Evolutionary conservation across 1,284 basidiomycete genomes (phyloP).

Genomic region (Ustilago sp.): DNA sequence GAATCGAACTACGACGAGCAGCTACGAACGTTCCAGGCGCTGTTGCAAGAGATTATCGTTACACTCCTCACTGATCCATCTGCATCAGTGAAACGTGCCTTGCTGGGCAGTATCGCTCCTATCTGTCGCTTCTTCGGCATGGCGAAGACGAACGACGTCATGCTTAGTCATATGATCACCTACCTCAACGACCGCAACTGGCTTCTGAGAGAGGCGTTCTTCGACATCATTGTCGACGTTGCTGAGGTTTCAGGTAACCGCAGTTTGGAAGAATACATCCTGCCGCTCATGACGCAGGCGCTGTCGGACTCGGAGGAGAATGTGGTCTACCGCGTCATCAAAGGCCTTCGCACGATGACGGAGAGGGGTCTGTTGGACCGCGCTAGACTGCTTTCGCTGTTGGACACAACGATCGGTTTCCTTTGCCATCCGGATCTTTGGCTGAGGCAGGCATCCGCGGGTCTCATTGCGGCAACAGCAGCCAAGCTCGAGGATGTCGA

Average conservation of each 20-base stretch:
- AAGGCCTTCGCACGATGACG: conserved; percentile 84
- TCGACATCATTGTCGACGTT: conserved; percentile 93
- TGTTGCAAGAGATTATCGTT: conserved; percentile 88
- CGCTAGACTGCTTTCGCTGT: conserved; percentile 92
- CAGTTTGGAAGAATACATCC: conserved; percentile 78
- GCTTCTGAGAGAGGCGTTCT: conserved; percentile 89
- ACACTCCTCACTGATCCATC: conserved; percentile 75
- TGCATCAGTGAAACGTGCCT: conserved; percentile 73
- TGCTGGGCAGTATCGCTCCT: conserved; percentile 81
- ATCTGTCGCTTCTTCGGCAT: conserved; percentile 93
- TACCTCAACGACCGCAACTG: conserved; percentile 95
- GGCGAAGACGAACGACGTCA: conserved; percentile 91
- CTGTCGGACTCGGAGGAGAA: conserved; percentile 87
- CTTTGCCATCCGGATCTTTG: conserved; percentile 96
- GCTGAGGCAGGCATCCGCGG: conserved; percentile 93
- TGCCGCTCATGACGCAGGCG: conserved; percentile 94
- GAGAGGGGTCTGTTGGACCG: conserved; percentile 88
- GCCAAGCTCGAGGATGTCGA: conserved; percentile 78
- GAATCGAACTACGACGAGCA: conserved; percentile 59
- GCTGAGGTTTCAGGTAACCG: conserved; percentile 71
- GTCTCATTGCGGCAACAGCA: conserved; percentile 84
- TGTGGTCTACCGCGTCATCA: conserved; percentile 87
- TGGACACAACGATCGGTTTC: conserved; percentile 86
- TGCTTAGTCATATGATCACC: conserved; percentile 97
- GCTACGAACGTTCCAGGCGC: conserved; percentile 84